Evolutionary conservation across 441 rosid species (phyloP).

Genomic region (Metrosideros polymorpha): DNA sequence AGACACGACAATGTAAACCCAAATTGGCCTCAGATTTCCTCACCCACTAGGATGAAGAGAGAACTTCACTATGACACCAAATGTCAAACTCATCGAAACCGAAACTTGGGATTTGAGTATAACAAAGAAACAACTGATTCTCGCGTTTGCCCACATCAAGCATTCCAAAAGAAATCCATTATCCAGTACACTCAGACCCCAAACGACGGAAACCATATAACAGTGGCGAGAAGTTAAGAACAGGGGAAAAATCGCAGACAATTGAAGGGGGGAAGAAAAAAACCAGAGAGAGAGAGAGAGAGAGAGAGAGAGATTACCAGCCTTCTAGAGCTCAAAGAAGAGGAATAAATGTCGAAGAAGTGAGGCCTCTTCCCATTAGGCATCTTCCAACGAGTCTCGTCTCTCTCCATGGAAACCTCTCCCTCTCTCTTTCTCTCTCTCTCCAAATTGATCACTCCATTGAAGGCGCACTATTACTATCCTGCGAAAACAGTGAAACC

Average conservation of each 20-base stretch:
- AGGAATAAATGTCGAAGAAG: conserved; percentile 34
- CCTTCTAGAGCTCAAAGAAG: conserved; percentile 16
- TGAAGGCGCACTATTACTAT: background rate
- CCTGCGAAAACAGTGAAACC: background rate
- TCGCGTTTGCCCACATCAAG: background rate
- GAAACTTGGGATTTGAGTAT: background rate
- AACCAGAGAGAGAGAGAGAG: background rate
- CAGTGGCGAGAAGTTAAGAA: background rate
- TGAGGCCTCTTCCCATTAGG: conserved; percentile 21
- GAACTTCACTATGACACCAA: background rate
- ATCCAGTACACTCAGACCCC: background rate
- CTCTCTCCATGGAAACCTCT: background rate
- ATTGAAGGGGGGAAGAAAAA: too few species aligned
- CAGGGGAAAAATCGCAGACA: background rate
- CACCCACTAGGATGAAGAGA: background rate
- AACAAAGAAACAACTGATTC: background rate
- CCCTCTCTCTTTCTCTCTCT: background rate
- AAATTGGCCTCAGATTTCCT: background rate
- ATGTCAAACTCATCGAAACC: background rate
- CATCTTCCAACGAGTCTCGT: conserved; percentile 3
- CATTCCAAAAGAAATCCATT: background rate
- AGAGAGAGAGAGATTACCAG: conserved; percentile 20
- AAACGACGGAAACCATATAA: background rate
- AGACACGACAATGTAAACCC: background rate
- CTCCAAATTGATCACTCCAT: background rate